Evolutionary conservation across 768 basidiomycete genomes (phyloP).

Genomic region (Mycena crocata): DNA sequence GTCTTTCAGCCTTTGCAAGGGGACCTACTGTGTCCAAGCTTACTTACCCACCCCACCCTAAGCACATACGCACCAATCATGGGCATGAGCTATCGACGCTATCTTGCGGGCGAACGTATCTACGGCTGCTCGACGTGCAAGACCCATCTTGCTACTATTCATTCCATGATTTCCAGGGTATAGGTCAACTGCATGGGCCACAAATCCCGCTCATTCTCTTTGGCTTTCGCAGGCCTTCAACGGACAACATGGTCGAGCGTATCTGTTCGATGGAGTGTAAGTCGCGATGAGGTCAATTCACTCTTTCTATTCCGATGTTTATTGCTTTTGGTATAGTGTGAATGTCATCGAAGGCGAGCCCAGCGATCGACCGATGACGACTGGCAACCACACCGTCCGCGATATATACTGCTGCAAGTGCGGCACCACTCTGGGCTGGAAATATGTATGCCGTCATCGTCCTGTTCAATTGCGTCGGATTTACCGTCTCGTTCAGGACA

Average conservation of each 20-base stretch:
- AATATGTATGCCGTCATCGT: constrained; percentile 79
- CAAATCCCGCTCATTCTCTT: constrained; percentile 32
- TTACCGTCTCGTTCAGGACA: constrained; percentile 69
- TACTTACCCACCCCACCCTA: constrained; percentile 47
- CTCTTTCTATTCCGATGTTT: constrained; percentile 22
- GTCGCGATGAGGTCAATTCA: constrained; percentile 49
- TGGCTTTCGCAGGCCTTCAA: constrained; percentile 82
- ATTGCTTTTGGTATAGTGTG: constrained; percentile 64
- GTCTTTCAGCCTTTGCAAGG: not conserved
- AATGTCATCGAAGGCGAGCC: constrained; percentile 93
- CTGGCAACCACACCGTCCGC: constrained; percentile 94
- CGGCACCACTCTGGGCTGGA: constrained; percentile 90
- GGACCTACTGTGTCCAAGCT: constrained; percentile 22
- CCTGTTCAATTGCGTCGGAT: not conserved
- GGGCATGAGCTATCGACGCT: constrained; percentile 92
- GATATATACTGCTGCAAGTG: constrained; percentile 97
- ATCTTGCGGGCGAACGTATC: constrained; percentile 86
- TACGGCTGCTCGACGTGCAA: constrained; percentile 90
- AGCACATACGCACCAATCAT: constrained; percentile 53
- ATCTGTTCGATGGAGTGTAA: constrained; percentile 94
- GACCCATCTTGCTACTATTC: constrained; percentile 92
- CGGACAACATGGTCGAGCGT: constrained; percentile 95
- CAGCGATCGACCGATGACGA: constrained; percentile 95
- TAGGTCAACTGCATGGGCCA: constrained; percentile 40
- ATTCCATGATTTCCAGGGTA: constrained; percentile 93